These are phyloP conservation scores for Candida khao-thaluensis DNA, from an alignment of 805 yeast genomes.

Conservation along the genomic window DNA sequence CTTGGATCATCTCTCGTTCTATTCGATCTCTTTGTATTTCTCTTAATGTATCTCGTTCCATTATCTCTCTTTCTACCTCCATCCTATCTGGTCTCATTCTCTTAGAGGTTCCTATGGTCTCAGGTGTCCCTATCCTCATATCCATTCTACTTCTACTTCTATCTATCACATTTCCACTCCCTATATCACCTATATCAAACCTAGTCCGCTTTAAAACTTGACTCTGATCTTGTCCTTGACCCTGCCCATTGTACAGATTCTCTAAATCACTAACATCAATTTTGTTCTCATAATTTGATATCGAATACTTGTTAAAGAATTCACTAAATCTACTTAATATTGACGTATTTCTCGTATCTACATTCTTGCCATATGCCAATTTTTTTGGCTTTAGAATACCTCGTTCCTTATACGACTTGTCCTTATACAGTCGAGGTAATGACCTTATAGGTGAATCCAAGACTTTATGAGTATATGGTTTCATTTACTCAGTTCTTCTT, in stretches of 20 bases:
- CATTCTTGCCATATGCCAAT: background rate
- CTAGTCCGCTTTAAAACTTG: constrained; percentile 1
- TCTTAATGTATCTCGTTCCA: background rate
- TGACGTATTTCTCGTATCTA: constrained; percentile 2
- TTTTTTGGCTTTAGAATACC: constrained; percentile 15
- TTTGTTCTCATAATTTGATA: constrained; percentile 13
- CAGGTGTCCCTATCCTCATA: background rate
- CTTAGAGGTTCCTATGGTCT: background rate
- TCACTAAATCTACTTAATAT: constrained; percentile 10
- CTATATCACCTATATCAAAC: background rate
- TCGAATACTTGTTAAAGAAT: constrained; percentile 14
- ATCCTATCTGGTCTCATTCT: background rate
- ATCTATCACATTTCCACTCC: background rate
- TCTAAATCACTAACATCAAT: constrained; percentile 11
- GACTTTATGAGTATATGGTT: background rate
- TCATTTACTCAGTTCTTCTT: too few species aligned
- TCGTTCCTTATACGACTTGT: constrained; percentile 9
- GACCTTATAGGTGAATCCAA: constrained; percentile 7
- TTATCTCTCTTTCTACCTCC: background rate
- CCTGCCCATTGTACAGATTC: constrained; percentile 5
- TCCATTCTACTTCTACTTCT: background rate
- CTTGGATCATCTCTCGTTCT: background rate
- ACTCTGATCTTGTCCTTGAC: background rate
- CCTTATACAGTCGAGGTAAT: constrained; percentile 2
- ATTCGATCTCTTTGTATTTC: background rate